Evolutionary conservation across 1,284 basidiomycete species (phyloP), one percentile per base, ranked within the genome.

Genomic region (Golubevia sp.): DNA sequence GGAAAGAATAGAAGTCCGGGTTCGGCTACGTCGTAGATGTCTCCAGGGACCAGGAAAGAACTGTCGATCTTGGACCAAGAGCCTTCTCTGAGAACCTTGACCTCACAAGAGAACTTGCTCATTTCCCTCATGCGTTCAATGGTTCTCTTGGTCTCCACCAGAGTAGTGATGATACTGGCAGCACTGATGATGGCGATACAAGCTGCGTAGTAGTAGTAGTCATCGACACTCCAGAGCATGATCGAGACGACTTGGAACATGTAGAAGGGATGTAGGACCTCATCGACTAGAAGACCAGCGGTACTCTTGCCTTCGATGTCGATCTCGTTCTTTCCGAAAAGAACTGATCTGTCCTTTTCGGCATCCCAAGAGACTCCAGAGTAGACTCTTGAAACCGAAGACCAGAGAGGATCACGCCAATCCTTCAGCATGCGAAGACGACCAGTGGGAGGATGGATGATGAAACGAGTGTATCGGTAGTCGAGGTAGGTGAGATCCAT

Each of bases 211-310:
- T 97, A 97, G 83, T 92, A 96, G 67, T 86, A 86, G 74, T 98
- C 89, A 76, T 99, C 97, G 61, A 98, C 76, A 2, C 91, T 91
- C 97, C 97, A 99, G 8, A 99, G 86, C 24, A 93, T 86, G 73
- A 99, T 92, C 67, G 94, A 97, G 55, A 94, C 94, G 71, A 99
- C 91, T 88, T 99, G 97, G 84, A 99, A 99, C 62, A 99, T 91
- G 80, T 97, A 97, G 85, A 97, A 97, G 0, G 94, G 94, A 81
- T 97, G 94, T 34, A 97, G 91, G 57, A 94, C 88, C 4, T 24
- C 97, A 74, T 99, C 94, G 49, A 98, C 86, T 6, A 99, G 87
- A 1, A 99, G 87, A 24, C 89, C 87, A n/a, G 90, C 70, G 0
- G 91, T 89, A 0, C 92, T 91, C 84, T 97, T 97, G 15, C 89